Conservation (phyloP, 345 rosid genomes). For the Xanthoceras sorbifolium region DNA sequence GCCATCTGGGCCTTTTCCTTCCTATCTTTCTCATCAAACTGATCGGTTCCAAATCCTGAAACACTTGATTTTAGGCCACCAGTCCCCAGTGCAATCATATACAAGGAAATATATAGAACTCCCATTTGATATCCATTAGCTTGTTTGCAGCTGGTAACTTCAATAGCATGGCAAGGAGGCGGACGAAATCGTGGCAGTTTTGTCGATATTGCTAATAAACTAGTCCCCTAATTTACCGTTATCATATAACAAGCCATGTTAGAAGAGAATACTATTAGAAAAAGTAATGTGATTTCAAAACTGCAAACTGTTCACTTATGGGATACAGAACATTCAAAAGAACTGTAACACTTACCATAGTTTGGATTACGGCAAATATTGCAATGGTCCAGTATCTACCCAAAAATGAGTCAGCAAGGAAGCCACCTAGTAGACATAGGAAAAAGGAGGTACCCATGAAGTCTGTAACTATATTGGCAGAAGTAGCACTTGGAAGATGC, state of each 20-base stretch:
- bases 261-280: not conserved
- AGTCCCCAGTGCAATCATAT: slow-evolving; percentile 62
- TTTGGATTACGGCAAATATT: slow-evolving; percentile 63
- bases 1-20: slow-evolving; percentile 60
- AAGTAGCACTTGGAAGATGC: slow-evolving; percentile 65
- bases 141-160: slow-evolving; percentile 40
- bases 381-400: slow-evolving; percentile 74
- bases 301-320: not conserved
- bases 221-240: slow-evolving; percentile 61
- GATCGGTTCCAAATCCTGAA: slow-evolving; percentile 69
- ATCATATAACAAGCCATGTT: not conserved
- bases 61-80: slow-evolving; percentile 84
- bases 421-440: slow-evolving; percentile 71
- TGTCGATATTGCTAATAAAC: slow-evolving; percentile 55
- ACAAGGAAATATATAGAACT: slow-evolving; percentile 54
- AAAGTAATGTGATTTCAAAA: not conserved
- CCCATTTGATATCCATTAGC: slow-evolving; percentile 76
- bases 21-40: slow-evolving; percentile 61
- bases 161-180: slow-evolving; percentile 50
- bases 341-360: slow-evolving; percentile 44
- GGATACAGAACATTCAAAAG: not conserved
- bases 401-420: slow-evolving; percentile 68
- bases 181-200: slow-evolving; percentile 68
- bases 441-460: slow-evolving; percentile 71
- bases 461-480: slow-evolving; percentile 69